Evolutionary conservation across 495 filamentous ascomycete genomes (phyloP), one percentile per base, ranked within the genome.

Genomic region (Pseudomonodictys pantanalensis): DNA sequence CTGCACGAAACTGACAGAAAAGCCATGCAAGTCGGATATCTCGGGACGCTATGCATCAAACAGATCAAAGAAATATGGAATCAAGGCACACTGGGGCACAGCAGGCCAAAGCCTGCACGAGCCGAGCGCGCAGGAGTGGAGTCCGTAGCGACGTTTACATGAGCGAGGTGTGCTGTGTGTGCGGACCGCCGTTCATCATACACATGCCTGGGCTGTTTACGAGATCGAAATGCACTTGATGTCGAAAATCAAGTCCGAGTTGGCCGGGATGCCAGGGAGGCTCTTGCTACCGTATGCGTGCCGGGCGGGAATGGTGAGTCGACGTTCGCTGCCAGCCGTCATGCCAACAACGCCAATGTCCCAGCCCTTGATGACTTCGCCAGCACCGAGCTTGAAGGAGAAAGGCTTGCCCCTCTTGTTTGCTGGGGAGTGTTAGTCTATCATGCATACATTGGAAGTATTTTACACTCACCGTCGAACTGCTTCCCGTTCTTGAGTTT

Each of bases 351-450:
- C 76, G 73, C 93, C 93, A 60, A 96, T 84, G 71, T 99, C 95
- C 93, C 92, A 97, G 65, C 93, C 93, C 81, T 95, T 92, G 78
- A 99, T 97, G 64, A 99, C 93, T 70, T 97, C 90, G 56, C 91
- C 91, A 71, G 83, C 83, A 63, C 95, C 93, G 47, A 96, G 81
- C 75, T 90, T 92, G 85, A 97, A 97, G 65, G 78, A 81, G 78
- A 99, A 99, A 18, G 95, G 92, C 76, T 92, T 88, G 64, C 93
- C 93, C 78, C 92, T 96, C 80, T 96, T 97, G 82, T 97, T 97
- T 64, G 89, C 87, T 91, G 58, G 30, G 0, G 46, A 22, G 18
- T 42, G 52, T 81, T 69, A 81, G 74, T 51, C 44, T 9, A 2
- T 23, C 4, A 28, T 18, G 24, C 10, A 61, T n/a, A 30, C 11